These are phyloP conservation scores for Solanum rostratum DNA, from an alignment of 257 asterid genomes.

Conservation along the genomic window DNA sequence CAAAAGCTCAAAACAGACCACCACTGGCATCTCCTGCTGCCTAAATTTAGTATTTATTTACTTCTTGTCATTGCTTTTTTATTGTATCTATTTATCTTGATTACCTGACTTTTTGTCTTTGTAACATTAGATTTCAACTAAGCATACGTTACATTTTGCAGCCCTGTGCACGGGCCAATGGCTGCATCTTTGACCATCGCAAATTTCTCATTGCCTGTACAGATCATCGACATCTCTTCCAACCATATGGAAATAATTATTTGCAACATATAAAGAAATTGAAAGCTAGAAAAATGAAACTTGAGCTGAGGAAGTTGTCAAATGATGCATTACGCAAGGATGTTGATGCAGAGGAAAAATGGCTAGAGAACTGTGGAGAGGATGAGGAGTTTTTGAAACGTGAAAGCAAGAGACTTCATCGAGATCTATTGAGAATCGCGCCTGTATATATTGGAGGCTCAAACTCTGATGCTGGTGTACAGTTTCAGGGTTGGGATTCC, in stretches of 20 bases:
- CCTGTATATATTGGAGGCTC: conserved; percentile 91
- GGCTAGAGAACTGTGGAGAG: conserved; percentile 97
- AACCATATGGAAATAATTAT: conserved; percentile 71
- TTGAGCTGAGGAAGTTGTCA: conserved; percentile 64
- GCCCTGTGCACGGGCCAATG: conserved; percentile 96
- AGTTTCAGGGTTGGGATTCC: conserved; percentile 92
- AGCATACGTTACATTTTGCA: conserved; percentile 19
- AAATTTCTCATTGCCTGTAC: conserved; percentile 97
- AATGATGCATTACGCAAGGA: conserved; percentile 82
- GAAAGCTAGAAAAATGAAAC: conserved; percentile 62
- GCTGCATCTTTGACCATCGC: conserved; percentile 94
- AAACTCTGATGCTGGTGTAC: conserved; percentile 31
- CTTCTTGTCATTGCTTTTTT: background rate
- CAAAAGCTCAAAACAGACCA: background rate
- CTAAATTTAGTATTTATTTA: background rate
- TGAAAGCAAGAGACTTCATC: conserved; percentile 96
- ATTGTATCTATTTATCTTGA: background rate
- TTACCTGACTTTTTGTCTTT: background rate
- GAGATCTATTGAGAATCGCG: conserved; percentile 84
- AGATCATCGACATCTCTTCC: conserved; percentile 85
- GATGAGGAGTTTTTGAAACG: conserved; percentile 98
- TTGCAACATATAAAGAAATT: conserved; percentile 49
- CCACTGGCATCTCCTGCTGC: background rate
- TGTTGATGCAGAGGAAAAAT: conserved; percentile 91
- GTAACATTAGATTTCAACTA: background rate